Conservation (phyloP, 306 rosid species). For the Castanopsis chinensis region DNA sequence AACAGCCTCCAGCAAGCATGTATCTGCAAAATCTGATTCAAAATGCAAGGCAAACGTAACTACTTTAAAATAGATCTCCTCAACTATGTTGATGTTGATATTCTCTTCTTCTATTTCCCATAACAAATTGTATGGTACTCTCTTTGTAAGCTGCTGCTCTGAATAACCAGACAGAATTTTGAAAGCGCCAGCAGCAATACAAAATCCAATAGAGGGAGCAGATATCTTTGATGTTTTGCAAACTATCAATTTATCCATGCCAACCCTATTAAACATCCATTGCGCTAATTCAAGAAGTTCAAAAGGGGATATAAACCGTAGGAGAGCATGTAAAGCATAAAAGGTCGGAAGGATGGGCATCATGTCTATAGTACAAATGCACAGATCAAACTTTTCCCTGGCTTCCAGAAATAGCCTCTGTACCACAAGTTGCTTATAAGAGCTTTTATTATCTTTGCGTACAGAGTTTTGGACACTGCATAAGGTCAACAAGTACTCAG, state of each 20-base stretch:
- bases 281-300: constrained; percentile 72
- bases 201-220: constrained; percentile 57
- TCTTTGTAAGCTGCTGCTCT: constrained; percentile 43
- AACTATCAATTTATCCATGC: constrained; percentile 32
- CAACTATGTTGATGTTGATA: constrained; percentile 38
- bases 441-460: constrained; percentile 31
- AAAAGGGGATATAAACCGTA: constrained; percentile 64
- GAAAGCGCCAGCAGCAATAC: constrained; percentile 76
- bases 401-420: constrained; percentile 49
- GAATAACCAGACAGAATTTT: constrained; percentile 52
- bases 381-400: constrained; percentile 45
- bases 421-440: constrained; percentile 37
- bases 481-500: constrained; percentile 48
- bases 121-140: constrained; percentile 49
- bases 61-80: constrained; percentile 57
- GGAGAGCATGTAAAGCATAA: constrained; percentile 50
- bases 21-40: constrained; percentile 57
- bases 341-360: constrained; percentile 44
- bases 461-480: constrained; percentile 32
- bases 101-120: constrained; percentile 54
- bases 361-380: constrained; percentile 36
- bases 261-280: constrained; percentile 63
- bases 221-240: constrained; percentile 25
- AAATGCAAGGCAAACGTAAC: constrained; percentile 35
- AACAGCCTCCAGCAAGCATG: constrained; percentile 72